A percentile compares a stretch with the other conserved stretches of the same genome.
phyloP scores from a whole-genome alignment of 2,329 filamentous ascomycete species.

The Pestalotiopsis sp. region DNA sequence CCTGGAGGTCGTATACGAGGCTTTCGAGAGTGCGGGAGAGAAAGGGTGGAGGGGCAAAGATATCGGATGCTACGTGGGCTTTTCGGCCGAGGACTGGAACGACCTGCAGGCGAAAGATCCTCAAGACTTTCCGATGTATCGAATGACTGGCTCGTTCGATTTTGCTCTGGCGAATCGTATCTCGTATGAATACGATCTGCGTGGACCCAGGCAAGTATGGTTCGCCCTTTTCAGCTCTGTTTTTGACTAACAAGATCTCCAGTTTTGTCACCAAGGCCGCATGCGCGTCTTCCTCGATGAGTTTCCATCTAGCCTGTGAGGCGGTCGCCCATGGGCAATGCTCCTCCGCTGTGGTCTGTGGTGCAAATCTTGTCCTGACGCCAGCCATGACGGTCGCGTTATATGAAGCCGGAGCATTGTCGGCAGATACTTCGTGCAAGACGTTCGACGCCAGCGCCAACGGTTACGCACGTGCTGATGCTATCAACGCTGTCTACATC shows the following conservation, averaged over 20 bases:
- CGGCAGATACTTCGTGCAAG: slow-evolving; percentile 22
- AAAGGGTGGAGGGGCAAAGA: slow-evolving; percentile 30
- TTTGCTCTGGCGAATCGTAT: slow-evolving; percentile 32
- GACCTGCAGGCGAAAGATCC: slow-evolving; percentile 28
- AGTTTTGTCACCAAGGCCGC: slow-evolving; percentile 32
- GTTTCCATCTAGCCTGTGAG: slow-evolving; percentile 35
- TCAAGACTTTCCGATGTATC: slow-evolving; percentile 21
- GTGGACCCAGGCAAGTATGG: slow-evolving; percentile 18
- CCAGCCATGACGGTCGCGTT: slow-evolving; percentile 24
- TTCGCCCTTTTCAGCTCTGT: slow-evolving; percentile 8
- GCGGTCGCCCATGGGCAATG: slow-evolving; percentile 27
- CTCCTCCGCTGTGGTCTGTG: slow-evolving; percentile 31
- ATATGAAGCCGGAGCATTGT: slow-evolving; percentile 17
- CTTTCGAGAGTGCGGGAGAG: slow-evolving; percentile 36
- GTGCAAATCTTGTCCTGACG: slow-evolving; percentile 28
- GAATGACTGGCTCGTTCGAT: slow-evolving; percentile 24
- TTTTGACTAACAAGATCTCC: background rate
- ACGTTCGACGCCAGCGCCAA: slow-evolving; percentile 40
- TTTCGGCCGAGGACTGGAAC: slow-evolving; percentile 35
- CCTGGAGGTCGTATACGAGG: slow-evolving; percentile 38
- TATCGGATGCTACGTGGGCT: slow-evolving; percentile 37
- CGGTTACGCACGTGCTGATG: slow-evolving; percentile 49
- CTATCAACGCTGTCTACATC: slow-evolving; percentile 38
- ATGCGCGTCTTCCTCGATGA: slow-evolving; percentile 36
- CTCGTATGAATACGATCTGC: slow-evolving; percentile 9